phyloP scores from a whole-genome alignment of 257 asterid genomes.

The Nicotiana knightiana region DNA sequence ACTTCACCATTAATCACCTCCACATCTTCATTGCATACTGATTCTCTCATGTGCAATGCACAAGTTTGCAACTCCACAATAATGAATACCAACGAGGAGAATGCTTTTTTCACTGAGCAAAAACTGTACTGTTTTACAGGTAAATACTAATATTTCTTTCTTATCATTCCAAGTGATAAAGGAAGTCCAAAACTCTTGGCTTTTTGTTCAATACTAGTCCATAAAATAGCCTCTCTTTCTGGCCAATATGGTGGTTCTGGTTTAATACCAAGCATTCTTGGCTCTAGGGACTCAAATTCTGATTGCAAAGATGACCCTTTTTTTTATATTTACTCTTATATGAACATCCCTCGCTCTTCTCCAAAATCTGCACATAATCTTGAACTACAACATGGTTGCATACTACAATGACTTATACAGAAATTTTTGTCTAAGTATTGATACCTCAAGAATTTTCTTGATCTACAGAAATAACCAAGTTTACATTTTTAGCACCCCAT shows the following conservation, averaged over 20 bases:
- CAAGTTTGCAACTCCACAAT: slow-evolving; percentile 65
- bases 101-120: background rate
- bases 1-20: slow-evolving; percentile 38
- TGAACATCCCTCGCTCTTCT: slow-evolving; percentile 7
- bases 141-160: slow-evolving; percentile 36
- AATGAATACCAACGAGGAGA: slow-evolving; percentile 68
- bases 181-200: slow-evolving; percentile 78
- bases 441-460: slow-evolving; percentile 26
- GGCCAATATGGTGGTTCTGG: slow-evolving; percentile 80
- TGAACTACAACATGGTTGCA: slow-evolving; percentile 37
- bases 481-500: slow-evolving; percentile 13
- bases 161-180: slow-evolving; percentile 66
- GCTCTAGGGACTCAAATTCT: slow-evolving; percentile 63
- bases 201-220: slow-evolving; percentile 53
- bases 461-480: slow-evolving; percentile 18
- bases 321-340: slow-evolving; percentile 14
- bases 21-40: slow-evolving; percentile 52
- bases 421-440: slow-evolving; percentile 18
- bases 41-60: slow-evolving; percentile 65
- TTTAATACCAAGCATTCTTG: slow-evolving; percentile 61
- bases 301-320: slow-evolving; percentile 36
- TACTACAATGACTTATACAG: slow-evolving; percentile 10
- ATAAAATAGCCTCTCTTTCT: slow-evolving; percentile 41
- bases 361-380: slow-evolving; percentile 31
- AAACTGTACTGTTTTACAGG: too few relatives aligned